These are phyloP conservation scores for Scedosporium aurantiacum DNA, from an alignment of 2,329 filamentous ascomycete genomes.

Conservation along the genomic window DNA sequence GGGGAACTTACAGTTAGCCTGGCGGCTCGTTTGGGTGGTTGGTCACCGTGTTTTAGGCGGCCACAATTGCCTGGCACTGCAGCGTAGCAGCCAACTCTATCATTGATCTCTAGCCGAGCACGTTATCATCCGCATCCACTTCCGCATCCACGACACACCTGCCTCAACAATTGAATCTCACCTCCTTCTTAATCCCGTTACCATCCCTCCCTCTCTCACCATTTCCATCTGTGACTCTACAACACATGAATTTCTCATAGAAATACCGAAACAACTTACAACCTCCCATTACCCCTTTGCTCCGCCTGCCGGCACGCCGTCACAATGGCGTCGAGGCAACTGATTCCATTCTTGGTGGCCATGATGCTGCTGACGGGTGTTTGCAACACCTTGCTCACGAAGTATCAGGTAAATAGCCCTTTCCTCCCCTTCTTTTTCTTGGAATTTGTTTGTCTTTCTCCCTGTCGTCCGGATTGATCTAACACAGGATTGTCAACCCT, in stretches of 20 bases:
- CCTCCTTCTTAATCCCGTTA: not conserved
- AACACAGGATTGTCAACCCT: not conserved
- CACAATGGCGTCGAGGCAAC: slow-evolving; percentile 56
- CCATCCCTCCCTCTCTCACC: not conserved
- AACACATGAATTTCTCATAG: not conserved
- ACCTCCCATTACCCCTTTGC: not conserved
- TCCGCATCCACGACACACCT: too few species aligned
- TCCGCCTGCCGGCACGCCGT: not conserved
- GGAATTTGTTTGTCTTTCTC: not conserved
- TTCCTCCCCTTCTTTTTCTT: too few species aligned
- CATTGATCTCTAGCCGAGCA: not conserved
- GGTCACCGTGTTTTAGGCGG: not conserved
- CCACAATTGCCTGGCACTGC: not conserved
- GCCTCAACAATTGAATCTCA: not conserved
- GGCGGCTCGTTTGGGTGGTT: not conserved
- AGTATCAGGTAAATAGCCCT: slow-evolving; percentile 63
- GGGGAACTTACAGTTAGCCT: too few species aligned
- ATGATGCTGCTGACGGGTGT: slow-evolving; percentile 97
- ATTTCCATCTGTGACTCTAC: not conserved
- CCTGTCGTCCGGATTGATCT: not conserved
- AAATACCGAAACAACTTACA: not conserved
- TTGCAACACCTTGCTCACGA: slow-evolving; percentile 93
- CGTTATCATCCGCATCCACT: too few species aligned
- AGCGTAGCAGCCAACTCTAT: not conserved
- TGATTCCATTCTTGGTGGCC: slow-evolving; percentile 75